Base-by-base conservation (phyloP, 495 filamentous ascomycete species). In the Penicillium tannophilum region DNA sequence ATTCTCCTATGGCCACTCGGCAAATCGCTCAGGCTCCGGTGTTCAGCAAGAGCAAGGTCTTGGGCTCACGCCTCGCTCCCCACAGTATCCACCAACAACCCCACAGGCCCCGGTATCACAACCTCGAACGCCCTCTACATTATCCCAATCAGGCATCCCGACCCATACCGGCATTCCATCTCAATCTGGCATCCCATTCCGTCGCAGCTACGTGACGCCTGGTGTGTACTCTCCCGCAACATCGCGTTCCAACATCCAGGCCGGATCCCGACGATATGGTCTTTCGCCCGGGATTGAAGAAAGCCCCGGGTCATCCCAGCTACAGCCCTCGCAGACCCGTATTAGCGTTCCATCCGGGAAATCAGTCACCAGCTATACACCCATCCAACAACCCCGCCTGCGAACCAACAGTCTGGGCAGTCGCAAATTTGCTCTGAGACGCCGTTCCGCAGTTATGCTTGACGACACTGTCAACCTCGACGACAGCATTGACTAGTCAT, bases 251-350 rank as follows among this genome's bases (percentile, higher is more conserved):
- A 77, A 70, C 50, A 74, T 79, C 54, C 78, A 79, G 55, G 76
- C 72, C 16, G 79, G 77, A 24, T 77, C 70, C n/a, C 74, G 78
- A 23, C 71, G 78, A n/a, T 82, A 81, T 51, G 76, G 74, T 3
- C 48, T 74, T 16, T 62, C 71, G 19, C 51, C 75, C 45, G 46
- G 58, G 28, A 51, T 52, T 14, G 74, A 78, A 17, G 67, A 71
- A 24, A 53, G 48, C 39, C 56, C 61, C 28, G 51, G 60, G 14
- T 53, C 64, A 9, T 63, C 71, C 20, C 67, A 63, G 44, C 53
- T 62, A 54, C 66, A 75, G 4, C 26, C 56, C 6, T 63, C 69
- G 7, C 73, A 75, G 44, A 76, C 76, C 4, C 66, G 75, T 14
- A 76, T 78, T 45, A 63, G 71, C 16, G 62, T 68, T 9, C 71